Evolutionary conservation across 1,284 basidiomycete genomes (phyloP), one percentile per base, ranked within the genome.

Genomic region (Moniliella sp.): DNA sequence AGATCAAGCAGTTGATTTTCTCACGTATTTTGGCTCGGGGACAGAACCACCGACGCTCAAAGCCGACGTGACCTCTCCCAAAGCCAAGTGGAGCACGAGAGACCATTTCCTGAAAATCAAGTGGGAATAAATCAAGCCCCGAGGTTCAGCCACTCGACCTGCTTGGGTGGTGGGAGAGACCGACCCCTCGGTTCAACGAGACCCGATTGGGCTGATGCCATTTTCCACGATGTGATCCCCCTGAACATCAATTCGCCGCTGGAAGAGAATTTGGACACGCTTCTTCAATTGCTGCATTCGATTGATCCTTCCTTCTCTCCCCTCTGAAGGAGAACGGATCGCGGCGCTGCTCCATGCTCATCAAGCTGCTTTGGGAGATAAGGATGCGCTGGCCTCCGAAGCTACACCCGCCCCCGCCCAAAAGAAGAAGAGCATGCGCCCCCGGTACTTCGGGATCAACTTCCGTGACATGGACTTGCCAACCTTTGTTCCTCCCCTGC

Each of bases 131-230:
- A n/a, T n/a, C n/a, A n/a, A n/a, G n/a, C n/a, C n/a, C n/a, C n/a
- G n/a, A n/a, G n/a, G n/a, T 23, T 7, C 21, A 23, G 21, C n/a
- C 21, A 23, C 8, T 25, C 4, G 12, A 9, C 5, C 23, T 11
- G 5, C 25, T 28, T 8, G 13, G 34, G n/a, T n/a, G 2, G 41
- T 33, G 13, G 18, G 40, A 5, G 33, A 36, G 9, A 39, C 31
- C 12, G 79, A 94, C 61, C 84, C 93, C 59, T 66, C 71, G 1
- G 71, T 88, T 7, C 64, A 97, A 15, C 67, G 66, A 57, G 94
- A 56, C 31, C 26, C 94, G 32, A 66, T 66, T 18, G 56, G 67
- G 2, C 64, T 69, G 1, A 71, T 84, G 43, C 69, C 73, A 32
- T 74, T 93, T 74, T 77, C 14, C 73, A 79, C 39, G 66, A 62